A percentile compares a stretch with the other conserved stretches of the same genome.
Conservation (phyloP, 306 rosid genomes). For the Prinsepia uniflora region DNA sequence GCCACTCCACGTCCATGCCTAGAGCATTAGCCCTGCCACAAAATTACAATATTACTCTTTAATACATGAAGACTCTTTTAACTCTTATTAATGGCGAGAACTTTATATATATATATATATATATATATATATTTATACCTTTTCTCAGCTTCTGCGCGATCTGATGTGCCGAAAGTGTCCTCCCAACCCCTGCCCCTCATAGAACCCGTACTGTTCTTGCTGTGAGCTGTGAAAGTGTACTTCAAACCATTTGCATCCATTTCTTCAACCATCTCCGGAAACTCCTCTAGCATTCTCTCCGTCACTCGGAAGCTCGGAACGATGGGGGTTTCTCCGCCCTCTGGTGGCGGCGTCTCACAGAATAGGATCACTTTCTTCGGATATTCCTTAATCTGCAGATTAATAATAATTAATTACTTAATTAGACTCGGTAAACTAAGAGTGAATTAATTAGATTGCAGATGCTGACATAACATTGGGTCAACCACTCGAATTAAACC, state of each 20-base stretch:
- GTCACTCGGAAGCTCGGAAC: slow-evolving; percentile 78
- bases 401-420: background rate
- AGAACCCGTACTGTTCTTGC: slow-evolving; percentile 48
- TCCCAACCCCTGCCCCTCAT: slow-evolving; percentile 96
- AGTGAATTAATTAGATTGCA: background rate
- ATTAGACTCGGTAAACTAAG: slow-evolving; percentile 1
- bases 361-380: slow-evolving; percentile 57
- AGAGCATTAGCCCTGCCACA: slow-evolving; percentile 51
- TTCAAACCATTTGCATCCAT: slow-evolving; percentile 58
- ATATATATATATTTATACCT: slow-evolving; percentile 41
- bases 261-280: slow-evolving; percentile 55
- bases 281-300: slow-evolving; percentile 63
- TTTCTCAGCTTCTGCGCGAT: slow-evolving; percentile 50
- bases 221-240: slow-evolving; percentile 59
- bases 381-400: slow-evolving; percentile 54
- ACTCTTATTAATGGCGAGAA: background rate
- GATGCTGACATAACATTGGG: background rate
- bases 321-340: slow-evolving; percentile 82
- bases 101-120: too few relatives aligned
- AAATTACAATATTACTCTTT: background rate
- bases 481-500: background rate
- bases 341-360: slow-evolving; percentile 80
- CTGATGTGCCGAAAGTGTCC: slow-evolving; percentile 63
- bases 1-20: slow-evolving; percentile 86
- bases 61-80: too few relatives aligned